A percentile compares a stretch with the other conserved stretches of the same genome.
phyloP scores from a whole-genome alignment of 2,329 filamentous ascomycete genomes.

The Talaromyces sp. region DNA sequence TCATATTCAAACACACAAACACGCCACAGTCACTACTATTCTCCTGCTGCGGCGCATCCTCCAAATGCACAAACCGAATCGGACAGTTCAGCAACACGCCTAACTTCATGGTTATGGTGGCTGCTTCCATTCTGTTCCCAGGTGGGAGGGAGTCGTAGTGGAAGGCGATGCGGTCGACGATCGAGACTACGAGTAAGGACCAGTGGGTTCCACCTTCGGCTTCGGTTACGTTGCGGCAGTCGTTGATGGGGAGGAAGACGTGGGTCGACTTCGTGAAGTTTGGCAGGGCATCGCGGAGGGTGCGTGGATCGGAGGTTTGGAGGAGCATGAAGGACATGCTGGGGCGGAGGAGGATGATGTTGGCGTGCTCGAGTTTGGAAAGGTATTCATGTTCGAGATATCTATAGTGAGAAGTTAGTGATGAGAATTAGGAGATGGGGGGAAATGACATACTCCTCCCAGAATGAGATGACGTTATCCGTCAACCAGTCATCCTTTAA shows the following conservation, averaged over 20 bases:
- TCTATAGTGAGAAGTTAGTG: conserved; percentile 33
- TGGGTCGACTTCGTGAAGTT: conserved; percentile 79
- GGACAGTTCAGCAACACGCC: conserved; percentile 65
- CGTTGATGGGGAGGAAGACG: conserved; percentile 93
- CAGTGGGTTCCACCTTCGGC: conserved; percentile 94
- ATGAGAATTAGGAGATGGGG: background rate
- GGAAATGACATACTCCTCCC: conserved; percentile 74
- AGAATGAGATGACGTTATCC: conserved; percentile 96
- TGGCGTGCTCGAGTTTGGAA: conserved; percentile 71
- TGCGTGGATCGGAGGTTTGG: conserved; percentile 60
- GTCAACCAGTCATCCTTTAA: conserved; percentile 94
- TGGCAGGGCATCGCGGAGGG: conserved; percentile 67
- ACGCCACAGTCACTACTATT: conserved; percentile 94
- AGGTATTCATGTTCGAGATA: conserved; percentile 90
- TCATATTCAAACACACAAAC: conserved; percentile 93
- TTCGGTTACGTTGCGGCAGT: conserved; percentile 69
- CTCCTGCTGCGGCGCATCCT: conserved; percentile 84
- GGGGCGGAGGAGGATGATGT: conserved; percentile 86
- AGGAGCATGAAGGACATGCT: conserved; percentile 91
- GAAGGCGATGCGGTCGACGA: conserved; percentile 86
- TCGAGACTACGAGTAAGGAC: conserved; percentile 85
- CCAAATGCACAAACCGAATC: conserved; percentile 70
- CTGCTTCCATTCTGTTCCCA: conserved; percentile 72
- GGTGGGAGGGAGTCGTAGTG: conserved; percentile 88
- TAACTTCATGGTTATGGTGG: conserved; percentile 66